phyloP scores from a whole-genome alignment of 2,329 filamentous ascomycete species.

The Phyllosticta ampelicida region DNA sequence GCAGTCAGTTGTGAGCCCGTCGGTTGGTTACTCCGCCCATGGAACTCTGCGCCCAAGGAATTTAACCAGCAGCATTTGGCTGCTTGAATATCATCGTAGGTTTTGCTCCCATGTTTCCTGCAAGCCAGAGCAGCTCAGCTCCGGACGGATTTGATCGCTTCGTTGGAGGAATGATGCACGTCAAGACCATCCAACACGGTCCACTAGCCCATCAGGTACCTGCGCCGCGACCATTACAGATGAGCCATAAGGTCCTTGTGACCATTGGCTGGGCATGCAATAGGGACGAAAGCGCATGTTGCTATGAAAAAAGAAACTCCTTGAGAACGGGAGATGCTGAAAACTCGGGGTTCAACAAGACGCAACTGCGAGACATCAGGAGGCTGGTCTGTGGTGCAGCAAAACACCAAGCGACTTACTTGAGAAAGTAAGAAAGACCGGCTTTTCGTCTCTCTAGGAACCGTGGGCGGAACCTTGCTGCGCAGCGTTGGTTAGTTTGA shows the following conservation, averaged over 20 bases:
- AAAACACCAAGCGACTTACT: slow-evolving; percentile 46
- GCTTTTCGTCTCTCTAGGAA: slow-evolving; percentile 78
- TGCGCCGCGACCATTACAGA: background rate
- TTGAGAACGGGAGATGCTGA: slow-evolving; percentile 83
- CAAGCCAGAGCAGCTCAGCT: background rate
- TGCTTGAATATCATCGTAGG: background rate
- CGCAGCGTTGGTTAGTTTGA: background rate
- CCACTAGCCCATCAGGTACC: background rate
- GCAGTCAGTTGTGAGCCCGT: no score
- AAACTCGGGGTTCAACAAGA: slow-evolving; percentile 87
- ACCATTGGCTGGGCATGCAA: background rate
- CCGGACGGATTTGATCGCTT: background rate
- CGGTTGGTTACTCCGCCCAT: no score
- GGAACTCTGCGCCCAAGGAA: no score
- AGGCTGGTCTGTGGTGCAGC: slow-evolving; percentile 14
- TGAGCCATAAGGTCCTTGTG: background rate
- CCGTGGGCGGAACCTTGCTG: slow-evolving; percentile 59
- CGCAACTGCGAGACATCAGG: slow-evolving; percentile 51
- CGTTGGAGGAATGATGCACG: background rate
- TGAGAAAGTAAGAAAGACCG: slow-evolving; percentile 85
- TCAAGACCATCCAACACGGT: background rate
- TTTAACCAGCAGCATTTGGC: no score
- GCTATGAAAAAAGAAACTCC: slow-evolving; percentile 65
- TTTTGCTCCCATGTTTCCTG: background rate
- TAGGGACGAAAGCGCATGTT: background rate